phyloP scores from a whole-genome alignment of 805 yeast species.

The Ogataea pilisensis region DNA sequence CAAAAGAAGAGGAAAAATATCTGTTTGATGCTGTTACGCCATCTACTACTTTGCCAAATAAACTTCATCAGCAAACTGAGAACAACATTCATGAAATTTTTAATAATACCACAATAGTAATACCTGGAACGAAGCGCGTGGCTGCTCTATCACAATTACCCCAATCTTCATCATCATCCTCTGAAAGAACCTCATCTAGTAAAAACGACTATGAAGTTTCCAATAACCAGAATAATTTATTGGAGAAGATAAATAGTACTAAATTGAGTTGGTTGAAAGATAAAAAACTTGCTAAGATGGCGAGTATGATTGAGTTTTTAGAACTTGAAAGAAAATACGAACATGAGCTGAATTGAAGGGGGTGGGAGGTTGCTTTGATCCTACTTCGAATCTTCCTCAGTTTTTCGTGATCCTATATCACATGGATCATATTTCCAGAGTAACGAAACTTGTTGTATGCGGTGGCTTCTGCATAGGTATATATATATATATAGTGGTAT shows the following conservation, averaged over 20 bases:
- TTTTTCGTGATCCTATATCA: no score
- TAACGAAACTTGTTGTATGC: no score
- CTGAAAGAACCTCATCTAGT: not conserved
- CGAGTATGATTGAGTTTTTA: slow-evolving; percentile 16
- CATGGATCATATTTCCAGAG: no score
- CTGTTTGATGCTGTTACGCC: slow-evolving; percentile 1
- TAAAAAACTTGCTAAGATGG: slow-evolving; percentile 9
- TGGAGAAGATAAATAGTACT: not conserved
- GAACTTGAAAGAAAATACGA: slow-evolving; percentile 21
- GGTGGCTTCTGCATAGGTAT: no score
- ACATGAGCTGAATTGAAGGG: not conserved
- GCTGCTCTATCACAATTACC: no score
- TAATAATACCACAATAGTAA: slow-evolving; percentile 2
- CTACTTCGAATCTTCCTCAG: not conserved
- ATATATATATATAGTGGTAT: no score
- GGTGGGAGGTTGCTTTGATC: no score
- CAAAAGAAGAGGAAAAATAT: slow-evolving; percentile 2
- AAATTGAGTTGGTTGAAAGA: slow-evolving; percentile 15
- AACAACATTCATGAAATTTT: slow-evolving; percentile 2
- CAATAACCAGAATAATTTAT: not conserved
- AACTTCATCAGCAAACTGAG: not conserved
- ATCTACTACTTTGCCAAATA: not conserved
- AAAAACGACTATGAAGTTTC: not conserved
- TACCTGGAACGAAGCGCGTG: not conserved
- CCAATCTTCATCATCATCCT: no score